Percentiles rank a stretch among this genome's conserved stretches.
These are phyloP conservation scores for Aegilops tauschii DNA, from an alignment of 176 grass and related monocot species.

Conservation along the genomic window DNA sequence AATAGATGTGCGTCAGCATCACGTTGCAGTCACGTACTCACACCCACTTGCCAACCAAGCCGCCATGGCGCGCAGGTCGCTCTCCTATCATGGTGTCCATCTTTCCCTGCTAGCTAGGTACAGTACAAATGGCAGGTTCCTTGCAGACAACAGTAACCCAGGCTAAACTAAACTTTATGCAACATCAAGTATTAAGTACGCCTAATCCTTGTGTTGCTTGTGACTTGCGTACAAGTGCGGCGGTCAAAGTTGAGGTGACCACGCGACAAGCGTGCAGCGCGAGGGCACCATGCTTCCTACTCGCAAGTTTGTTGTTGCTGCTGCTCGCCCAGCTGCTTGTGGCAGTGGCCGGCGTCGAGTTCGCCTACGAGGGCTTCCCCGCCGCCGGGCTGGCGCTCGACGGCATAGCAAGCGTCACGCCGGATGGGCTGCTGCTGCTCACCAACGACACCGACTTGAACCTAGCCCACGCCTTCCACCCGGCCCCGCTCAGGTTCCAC, in stretches of 20 bases:
- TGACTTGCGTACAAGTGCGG: background rate
- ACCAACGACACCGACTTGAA: constrained; percentile 50
- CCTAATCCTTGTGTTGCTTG: background rate
- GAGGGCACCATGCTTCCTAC: constrained; percentile 1
- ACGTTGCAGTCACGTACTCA: background rate
- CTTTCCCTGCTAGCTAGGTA: background rate
- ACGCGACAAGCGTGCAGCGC: background rate
- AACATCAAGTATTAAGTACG: background rate
- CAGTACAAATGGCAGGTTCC: background rate
- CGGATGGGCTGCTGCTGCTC: constrained; percentile 35
- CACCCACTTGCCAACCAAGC: background rate
- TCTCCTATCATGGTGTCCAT: background rate
- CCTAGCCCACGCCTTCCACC: constrained; percentile 42
- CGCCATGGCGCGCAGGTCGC: constrained; percentile 17
- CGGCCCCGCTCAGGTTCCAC: constrained; percentile 19
- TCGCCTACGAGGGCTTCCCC: constrained; percentile 35
- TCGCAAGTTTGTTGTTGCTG: background rate
- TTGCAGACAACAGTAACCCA: background rate
- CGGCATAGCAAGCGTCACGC: constrained; percentile 35
- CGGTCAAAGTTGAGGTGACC: background rate
- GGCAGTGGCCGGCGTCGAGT: constrained; percentile 9
- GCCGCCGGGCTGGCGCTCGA: constrained; percentile 21
- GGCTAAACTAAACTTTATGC: background rate
- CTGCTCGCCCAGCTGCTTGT: background rate
- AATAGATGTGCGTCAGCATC: background rate